These are phyloP conservation scores for Gryganskiella cystojenkinii DNA, from an alignment of 192 early-diverging fungal species.

Conservation along the genomic window DNA sequence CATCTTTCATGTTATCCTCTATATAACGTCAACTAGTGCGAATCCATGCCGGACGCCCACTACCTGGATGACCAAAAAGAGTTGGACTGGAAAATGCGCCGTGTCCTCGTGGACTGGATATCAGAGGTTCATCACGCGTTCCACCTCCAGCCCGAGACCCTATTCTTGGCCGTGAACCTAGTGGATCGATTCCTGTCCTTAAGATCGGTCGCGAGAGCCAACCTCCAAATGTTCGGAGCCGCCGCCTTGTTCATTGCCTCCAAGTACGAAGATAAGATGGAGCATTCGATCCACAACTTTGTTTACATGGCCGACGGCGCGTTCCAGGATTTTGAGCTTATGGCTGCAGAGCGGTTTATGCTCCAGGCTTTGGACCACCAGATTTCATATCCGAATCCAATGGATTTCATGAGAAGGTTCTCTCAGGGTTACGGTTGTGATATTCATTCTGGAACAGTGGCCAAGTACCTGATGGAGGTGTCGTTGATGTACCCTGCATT, in stretches of 20 bases:
- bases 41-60: constrained; percentile 78
- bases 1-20: constrained; percentile 4
- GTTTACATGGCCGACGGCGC: constrained; percentile 86
- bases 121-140: constrained; percentile 93
- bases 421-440: constrained; percentile 92
- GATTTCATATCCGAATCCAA: constrained; percentile 87
- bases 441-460: constrained; percentile 89
- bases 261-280: constrained; percentile 95
- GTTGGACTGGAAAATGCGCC: constrained; percentile 92
- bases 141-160: constrained; percentile 92
- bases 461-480: constrained; percentile 98
- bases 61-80: constrained; percentile 91
- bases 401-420: constrained; percentile 91
- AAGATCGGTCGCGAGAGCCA: constrained; percentile 84
- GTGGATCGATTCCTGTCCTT: constrained; percentile 94
- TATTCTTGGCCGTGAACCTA: constrained; percentile 93
- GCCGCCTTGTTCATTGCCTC: constrained; percentile 90
- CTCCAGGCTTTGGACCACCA: constrained; percentile 88
- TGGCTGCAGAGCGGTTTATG: constrained; percentile 93
- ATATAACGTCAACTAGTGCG: constrained; percentile 51
- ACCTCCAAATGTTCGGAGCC: constrained; percentile 94
- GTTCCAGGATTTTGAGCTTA: constrained; percentile 84
- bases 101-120: constrained; percentile 95
- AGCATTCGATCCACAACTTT: constrained; percentile 87
- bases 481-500: constrained; percentile 88